phyloP scores from a whole-genome alignment of 192 early-diverging fungal genomes.

The Coemansia sp. region DNA sequence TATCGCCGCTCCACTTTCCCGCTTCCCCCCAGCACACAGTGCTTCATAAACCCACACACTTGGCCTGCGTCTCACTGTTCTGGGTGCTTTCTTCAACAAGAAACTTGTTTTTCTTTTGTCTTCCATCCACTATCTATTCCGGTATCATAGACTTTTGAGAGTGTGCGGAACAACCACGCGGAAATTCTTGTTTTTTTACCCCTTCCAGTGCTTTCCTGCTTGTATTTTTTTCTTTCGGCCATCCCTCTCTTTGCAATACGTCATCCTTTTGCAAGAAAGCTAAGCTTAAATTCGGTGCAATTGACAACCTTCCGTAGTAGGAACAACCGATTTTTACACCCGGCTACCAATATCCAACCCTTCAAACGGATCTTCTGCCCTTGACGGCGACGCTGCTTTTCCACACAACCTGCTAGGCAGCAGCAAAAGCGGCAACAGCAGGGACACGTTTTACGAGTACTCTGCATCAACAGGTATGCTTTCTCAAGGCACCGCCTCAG shows the following conservation, averaged over 20 bases:
- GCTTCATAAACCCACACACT: not conserved
- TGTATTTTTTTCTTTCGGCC: not conserved
- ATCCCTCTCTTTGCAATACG: not conserved
- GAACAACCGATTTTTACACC: not conserved
- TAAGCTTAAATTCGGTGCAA: not conserved
- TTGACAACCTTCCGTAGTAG: not conserved
- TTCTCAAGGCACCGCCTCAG: constrained; percentile 2
- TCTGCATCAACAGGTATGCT: constrained; percentile 5
- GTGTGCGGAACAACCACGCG: not conserved
- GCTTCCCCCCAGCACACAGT: not conserved
- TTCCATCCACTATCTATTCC: not conserved
- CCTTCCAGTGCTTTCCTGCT: not conserved
- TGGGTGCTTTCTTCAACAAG: not conserved
- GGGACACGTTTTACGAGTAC: not conserved
- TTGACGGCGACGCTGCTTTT: not conserved
- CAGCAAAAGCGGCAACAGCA: not conserved
- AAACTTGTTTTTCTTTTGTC: constrained; percentile 4
- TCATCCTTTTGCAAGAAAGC: not conserved
- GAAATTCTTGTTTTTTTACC: not conserved
- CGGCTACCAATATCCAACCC: not conserved
- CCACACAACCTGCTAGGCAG: not conserved
- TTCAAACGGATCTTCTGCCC: not conserved
- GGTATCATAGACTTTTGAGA: not conserved
- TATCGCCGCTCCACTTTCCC: not conserved
- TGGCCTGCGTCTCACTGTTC: not conserved